Evolutionary conservation across 108 stramenopile species (phyloP).

Genomic region (Schizochytrium sp.): DNA sequence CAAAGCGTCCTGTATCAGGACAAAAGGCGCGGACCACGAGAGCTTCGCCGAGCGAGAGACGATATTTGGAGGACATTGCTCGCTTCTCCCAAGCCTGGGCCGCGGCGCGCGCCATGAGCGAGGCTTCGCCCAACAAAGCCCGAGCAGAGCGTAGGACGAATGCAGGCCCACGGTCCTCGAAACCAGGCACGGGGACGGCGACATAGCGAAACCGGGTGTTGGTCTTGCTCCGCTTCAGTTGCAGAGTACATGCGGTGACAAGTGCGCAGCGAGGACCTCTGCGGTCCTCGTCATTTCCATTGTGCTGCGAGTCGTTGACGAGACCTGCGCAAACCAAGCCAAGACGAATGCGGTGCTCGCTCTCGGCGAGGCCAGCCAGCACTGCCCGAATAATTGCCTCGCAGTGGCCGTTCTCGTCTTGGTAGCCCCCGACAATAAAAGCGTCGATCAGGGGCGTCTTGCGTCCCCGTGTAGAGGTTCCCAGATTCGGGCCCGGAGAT

Average conservation of each 20-base stretch:
- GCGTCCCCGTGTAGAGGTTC: background rate
- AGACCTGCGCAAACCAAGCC: background rate
- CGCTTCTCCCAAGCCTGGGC: background rate
- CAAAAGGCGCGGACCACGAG: background rate
- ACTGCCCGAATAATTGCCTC: background rate
- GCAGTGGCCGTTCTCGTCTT: background rate
- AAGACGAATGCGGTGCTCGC: background rate
- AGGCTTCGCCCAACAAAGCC: background rate
- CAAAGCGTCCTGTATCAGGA: background rate
- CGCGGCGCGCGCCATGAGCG: background rate
- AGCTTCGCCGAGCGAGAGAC: background rate
- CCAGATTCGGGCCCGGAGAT: background rate
- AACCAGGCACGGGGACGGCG: background rate
- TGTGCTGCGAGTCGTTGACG: constrained; percentile 1
- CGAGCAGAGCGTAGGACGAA: background rate
- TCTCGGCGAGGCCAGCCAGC: background rate
- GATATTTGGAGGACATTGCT: background rate
- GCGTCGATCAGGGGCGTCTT: background rate
- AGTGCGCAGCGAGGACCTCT: background rate
- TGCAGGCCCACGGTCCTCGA: background rate
- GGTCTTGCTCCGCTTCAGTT: background rate
- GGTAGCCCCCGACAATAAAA: background rate
- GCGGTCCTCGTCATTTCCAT: constrained; percentile 15
- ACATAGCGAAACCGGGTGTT: background rate
- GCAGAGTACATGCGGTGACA: background rate